Conservation (phyloP, 2,329 filamentous ascomycete species). For the Cladosporium velox region DNA sequence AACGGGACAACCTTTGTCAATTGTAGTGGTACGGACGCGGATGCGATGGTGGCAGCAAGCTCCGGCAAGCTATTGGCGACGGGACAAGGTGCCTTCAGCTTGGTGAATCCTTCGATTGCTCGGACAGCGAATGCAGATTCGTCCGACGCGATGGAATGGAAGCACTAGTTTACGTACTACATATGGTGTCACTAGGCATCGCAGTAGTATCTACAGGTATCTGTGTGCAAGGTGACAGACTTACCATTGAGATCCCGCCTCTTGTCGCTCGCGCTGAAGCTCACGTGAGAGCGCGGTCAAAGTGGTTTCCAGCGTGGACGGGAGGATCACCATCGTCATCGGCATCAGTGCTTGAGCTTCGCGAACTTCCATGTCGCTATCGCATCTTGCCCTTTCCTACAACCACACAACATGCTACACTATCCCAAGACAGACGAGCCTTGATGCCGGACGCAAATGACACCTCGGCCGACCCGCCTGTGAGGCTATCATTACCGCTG, state of each 20-base stretch:
- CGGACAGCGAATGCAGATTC: background rate
- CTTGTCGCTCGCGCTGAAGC: background rate
- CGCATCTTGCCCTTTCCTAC: background rate
- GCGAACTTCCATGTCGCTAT: background rate
- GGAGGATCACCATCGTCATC: constrained; percentile 1
- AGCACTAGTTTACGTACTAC: background rate
- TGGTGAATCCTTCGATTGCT: background rate
- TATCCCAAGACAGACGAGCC: background rate
- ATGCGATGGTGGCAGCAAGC: background rate
- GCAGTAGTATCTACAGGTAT: background rate
- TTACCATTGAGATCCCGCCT: background rate
- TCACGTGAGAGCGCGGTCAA: background rate
- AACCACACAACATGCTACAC: background rate
- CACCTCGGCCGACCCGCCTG: constrained; percentile 48
- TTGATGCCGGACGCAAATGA: constrained; percentile 18
- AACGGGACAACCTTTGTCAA: background rate
- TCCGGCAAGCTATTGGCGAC: background rate
- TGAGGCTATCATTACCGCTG: constrained; percentile 79
- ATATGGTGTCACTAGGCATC: background rate
- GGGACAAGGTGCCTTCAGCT: background rate
- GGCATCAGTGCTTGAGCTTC: constrained; percentile 6
- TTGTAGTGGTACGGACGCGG: background rate
- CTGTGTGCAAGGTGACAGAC: no score
- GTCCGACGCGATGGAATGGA: background rate
- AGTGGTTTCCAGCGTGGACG: background rate